phyloP scores from a whole-genome alignment of 2,329 filamentous ascomycete genomes.

The Eurotiales sp. region DNA sequence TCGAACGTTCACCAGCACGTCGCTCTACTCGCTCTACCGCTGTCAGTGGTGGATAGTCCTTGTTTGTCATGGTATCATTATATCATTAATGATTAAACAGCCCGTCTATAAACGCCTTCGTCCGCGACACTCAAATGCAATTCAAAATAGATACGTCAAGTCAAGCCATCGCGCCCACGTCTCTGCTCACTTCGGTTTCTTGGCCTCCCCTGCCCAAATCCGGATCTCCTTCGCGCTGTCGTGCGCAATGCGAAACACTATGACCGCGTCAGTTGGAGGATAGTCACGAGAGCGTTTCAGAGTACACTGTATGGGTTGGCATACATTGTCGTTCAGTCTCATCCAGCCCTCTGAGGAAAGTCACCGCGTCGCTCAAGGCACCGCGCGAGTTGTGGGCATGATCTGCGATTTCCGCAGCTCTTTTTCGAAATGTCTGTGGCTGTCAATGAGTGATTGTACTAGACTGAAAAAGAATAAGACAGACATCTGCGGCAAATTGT shows the following conservation, averaged over 20 bases:
- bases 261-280: background rate
- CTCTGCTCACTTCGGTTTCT: slow-evolving; percentile 43
- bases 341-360: slow-evolving; percentile 84
- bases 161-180: too few relatives aligned
- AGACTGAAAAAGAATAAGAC: slow-evolving; percentile 5
- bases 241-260: slow-evolving; percentile 69
- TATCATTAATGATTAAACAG: slow-evolving; percentile 1
- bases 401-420: slow-evolving; percentile 78
- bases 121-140: background rate
- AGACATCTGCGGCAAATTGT: too few relatives aligned
- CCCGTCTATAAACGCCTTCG: background rate
- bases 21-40: too few relatives aligned
- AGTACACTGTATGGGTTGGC: slow-evolving; percentile 23
- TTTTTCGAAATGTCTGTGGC: slow-evolving; percentile 68
- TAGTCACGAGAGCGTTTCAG: background rate
- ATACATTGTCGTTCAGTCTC: slow-evolving; percentile 74
- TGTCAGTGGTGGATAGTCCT: too few relatives aligned
- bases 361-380: slow-evolving; percentile 62
- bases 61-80: too few relatives aligned
- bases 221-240: slow-evolving; percentile 68
- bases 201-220: slow-evolving; percentile 65
- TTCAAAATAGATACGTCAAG: background rate
- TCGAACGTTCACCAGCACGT: too few relatives aligned
- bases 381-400: slow-evolving; percentile 82
- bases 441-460: background rate